Conservation (phyloP, 83 land plant genomes). For the Larix sibirica region DNA sequence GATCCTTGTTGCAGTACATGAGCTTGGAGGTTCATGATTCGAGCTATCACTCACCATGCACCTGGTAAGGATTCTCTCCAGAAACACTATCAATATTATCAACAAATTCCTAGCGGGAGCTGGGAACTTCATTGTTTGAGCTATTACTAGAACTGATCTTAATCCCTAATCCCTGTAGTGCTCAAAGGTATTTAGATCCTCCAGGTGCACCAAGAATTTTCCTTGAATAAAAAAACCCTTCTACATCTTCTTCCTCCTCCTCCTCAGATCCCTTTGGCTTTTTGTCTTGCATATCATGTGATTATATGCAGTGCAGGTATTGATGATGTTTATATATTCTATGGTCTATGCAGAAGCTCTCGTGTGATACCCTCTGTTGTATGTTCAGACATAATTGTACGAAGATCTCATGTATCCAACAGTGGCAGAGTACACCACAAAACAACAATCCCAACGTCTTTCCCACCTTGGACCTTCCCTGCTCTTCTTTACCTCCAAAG, state of each 20-base stretch:
- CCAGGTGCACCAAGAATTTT: neutral
- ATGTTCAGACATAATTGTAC: neutral
- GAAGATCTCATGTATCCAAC: neutral
- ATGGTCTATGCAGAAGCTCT: no score
- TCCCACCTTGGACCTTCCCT: neutral
- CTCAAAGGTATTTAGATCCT: no score
- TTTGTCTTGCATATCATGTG: neutral
- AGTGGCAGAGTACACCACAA: neutral
- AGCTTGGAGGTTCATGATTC: neutral
- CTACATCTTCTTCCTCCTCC: neutral
- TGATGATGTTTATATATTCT: neutral
- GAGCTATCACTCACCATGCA: neutral
- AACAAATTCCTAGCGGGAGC: conserved; percentile 7
- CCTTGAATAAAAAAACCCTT: neutral
- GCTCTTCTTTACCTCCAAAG: no score
- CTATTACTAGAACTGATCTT: neutral
- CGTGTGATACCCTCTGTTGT: neutral
- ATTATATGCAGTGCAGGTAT: neutral
- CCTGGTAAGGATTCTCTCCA: conserved; percentile 9
- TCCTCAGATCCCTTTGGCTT: neutral
- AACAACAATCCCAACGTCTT: conserved; percentile 3
- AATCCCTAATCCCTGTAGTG: no score
- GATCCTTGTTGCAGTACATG: conserved; percentile 3
- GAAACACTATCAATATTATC: neutral
- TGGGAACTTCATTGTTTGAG: conserved; percentile 1